Percentiles rank a stretch among this genome's conserved stretches.
phyloP scores from a whole-genome alignment of 495 filamentous ascomycete species.

The Viridothelium virens region DNA sequence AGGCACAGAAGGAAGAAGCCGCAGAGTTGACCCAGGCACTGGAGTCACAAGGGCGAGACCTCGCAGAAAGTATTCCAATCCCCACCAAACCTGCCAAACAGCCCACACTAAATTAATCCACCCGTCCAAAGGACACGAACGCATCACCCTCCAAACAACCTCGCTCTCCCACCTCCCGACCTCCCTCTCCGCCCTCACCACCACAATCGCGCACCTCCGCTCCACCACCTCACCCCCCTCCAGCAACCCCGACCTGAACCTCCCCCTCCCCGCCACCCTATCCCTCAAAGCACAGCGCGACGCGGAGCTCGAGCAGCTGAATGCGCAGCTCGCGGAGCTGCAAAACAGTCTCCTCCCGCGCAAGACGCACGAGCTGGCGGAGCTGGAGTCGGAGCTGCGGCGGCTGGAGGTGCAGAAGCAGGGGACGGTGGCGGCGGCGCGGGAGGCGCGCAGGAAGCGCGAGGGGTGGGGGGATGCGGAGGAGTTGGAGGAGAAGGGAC shows the following conservation, averaged over 20 bases:
- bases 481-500: conserved; percentile 71
- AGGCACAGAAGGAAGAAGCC: conserved; percentile 72
- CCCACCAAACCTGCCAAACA: conserved; percentile 9
- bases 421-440: conserved; percentile 59
- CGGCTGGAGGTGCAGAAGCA: conserved; percentile 64
- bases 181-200: conserved; percentile 55
- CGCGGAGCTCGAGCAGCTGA: conserved; percentile 54
- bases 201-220: conserved; percentile 48
- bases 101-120: conserved; percentile 23
- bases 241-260: conserved; percentile 34
- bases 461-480: conserved; percentile 62
- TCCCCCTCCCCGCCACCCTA: conserved; percentile 54
- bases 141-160: conserved; percentile 52
- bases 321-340: conserved; percentile 59
- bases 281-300: conserved; percentile 52
- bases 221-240: conserved; percentile 40
- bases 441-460: conserved; percentile 71
- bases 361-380: conserved; percentile 64
- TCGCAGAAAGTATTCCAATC: conserved; percentile 36
- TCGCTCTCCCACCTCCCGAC: conserved; percentile 54
- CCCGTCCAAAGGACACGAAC: conserved; percentile 49
- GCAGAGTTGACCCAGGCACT: conserved; percentile 62
- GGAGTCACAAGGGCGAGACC: conserved; percentile 56
- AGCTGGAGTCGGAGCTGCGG: conserved; percentile 60
- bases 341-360: conserved; percentile 58